phyloP scores from a whole-genome alignment of 1,284 basidiomycete species.

The Paramarasmius palmivorus region DNA sequence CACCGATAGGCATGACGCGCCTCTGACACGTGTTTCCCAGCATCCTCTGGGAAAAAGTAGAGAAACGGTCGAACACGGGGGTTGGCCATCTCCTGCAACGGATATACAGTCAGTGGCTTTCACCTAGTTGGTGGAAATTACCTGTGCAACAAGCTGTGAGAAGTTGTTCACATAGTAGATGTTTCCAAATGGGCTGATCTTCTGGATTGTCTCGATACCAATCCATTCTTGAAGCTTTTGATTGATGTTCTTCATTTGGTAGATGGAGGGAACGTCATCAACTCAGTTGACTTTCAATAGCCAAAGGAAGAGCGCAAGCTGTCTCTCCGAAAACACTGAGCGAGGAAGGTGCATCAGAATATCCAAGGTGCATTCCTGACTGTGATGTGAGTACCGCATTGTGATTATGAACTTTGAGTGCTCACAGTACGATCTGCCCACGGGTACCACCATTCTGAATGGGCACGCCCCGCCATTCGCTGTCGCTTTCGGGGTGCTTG shows the following conservation, averaged over 20 bases:
- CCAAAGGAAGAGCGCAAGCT: conserved; percentile 34
- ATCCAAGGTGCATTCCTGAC: conserved; percentile 30
- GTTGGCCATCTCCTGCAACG: too few relatives aligned
- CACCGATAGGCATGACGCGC: too few relatives aligned
- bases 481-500: too few relatives aligned
- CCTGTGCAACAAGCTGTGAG: conserved; percentile 30
- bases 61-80: too few relatives aligned
- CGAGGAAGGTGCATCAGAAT: conserved; percentile 34
- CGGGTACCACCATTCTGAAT: too few relatives aligned
- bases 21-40: too few relatives aligned
- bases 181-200: conserved; percentile 33
- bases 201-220: conserved; percentile 27
- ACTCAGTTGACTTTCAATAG: conserved; percentile 27
- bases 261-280: conserved; percentile 28
- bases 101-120: too few relatives aligned
- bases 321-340: conserved; percentile 31
- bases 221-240: conserved; percentile 26
- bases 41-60: too few relatives aligned
- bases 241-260: conserved; percentile 24
- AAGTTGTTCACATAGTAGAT: conserved; percentile 31
- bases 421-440: too few relatives aligned
- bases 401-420: too few relatives aligned
- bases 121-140: conserved; percentile 15
- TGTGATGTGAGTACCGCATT: too few relatives aligned
- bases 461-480: too few relatives aligned